Percentiles rank a stretch among this genome's conserved stretches.
Conservation (phyloP, 176 grass and related monocot genomes). For the Phoenix roebelenii region DNA sequence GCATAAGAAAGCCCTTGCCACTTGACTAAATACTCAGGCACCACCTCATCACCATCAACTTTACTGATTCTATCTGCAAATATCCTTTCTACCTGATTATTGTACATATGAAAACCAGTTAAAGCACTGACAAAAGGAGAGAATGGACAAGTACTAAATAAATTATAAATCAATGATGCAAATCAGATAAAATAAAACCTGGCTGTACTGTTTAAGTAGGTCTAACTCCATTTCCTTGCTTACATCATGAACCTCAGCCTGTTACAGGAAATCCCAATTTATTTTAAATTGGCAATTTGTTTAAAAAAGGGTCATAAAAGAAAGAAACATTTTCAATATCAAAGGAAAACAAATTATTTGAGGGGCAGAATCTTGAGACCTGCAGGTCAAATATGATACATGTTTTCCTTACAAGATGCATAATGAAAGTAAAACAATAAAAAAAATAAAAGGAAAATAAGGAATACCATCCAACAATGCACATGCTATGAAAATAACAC, state of each 20-base stretch:
- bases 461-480: too few relatives aligned
- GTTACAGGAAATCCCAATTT: neutral
- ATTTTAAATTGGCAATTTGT: too few relatives aligned
- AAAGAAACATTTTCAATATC: too few relatives aligned
- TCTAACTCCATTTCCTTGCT: constrained; percentile 99
- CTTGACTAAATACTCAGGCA: constrained; percentile 95
- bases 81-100: constrained; percentile 91
- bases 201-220: constrained; percentile 96
- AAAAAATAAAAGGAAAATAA: too few relatives aligned
- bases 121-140: constrained; percentile 23
- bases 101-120: constrained; percentile 23
- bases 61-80: constrained; percentile 94
- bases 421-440: too few relatives aligned
- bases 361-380: too few relatives aligned
- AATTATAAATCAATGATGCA: constrained; percentile 5
- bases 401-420: too few relatives aligned
- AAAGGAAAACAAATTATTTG: too few relatives aligned
- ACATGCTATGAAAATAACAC: too few relatives aligned
- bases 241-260: constrained; percentile 99
- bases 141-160: constrained; percentile 1
- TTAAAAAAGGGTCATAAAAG: too few relatives aligned
- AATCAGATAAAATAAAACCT: constrained; percentile 41
- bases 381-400: too few relatives aligned
- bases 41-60: constrained; percentile 67
- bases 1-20: constrained; percentile 99